Base-by-base conservation (phyloP, 1,139 yeast species). In the Geotrichum histeridarum region DNA sequence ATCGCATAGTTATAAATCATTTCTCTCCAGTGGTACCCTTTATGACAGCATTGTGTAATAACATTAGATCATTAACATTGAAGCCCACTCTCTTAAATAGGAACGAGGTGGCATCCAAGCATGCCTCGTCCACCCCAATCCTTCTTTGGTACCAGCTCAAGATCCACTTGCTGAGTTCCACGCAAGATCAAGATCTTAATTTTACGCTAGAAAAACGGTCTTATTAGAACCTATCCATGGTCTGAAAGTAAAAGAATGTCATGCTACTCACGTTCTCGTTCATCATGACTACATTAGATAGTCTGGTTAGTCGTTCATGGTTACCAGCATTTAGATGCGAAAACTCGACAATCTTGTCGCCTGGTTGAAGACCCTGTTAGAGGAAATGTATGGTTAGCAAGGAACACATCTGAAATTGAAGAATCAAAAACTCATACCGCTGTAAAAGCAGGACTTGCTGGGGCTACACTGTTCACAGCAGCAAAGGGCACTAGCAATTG, bases 121-220 rank as follows among this genome's bases (percentile, higher is more conserved):
- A 84, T 67, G 1, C 95, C 95, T 35, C 75, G 72, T 7, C 95
- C 95, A 36, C 74, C 75, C 95, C 95, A 87, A 11, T 72, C 67
- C 9, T 70, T 69, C 1, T 77, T 69, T 1, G 95, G 95, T 1
- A 64, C 69, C 52, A 88, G 67, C 3, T 60, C 59, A 33, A 81
- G 54, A 2, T 57, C 52, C n/a, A 66, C 43, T 1, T 55, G 54
- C 32, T 64, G 62, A 0, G 60, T 63, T 8, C 61, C 67, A 50
- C 86, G 67, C 15, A 69, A 52, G 0, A 81, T 66, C 6, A 63
- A 63, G 7, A 81, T 73, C 3, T 60, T 54, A 11, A 81, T 64
- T 7, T 67, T 60, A 42, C 64, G 61, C 59, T 73, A 27, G n/a
- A 55, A 8, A 43, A 9, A 38, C 8, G 31, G 33, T 42, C 39